A percentile compares a stretch with the other conserved stretches of the same genome.
These are phyloP conservation scores for Sophora flavescens DNA, from an alignment of 306 rosid genomes.

Conservation along the genomic window DNA sequence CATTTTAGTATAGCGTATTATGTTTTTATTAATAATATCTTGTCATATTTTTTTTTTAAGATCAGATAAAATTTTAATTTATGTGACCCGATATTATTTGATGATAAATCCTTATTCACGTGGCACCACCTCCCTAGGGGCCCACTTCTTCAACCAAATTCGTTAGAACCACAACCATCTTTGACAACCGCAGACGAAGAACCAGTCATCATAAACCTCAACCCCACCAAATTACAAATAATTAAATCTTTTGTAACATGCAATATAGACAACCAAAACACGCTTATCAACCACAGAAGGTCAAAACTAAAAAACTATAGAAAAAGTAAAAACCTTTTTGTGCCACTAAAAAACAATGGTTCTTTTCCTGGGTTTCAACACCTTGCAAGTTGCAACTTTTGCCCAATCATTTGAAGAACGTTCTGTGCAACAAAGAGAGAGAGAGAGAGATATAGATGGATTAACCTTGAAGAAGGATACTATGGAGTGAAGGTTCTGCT, in stretches of 20 bases:
- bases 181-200: constrained; percentile 2
- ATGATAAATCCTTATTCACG: no score
- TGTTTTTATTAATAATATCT: no score
- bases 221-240: constrained; percentile 47
- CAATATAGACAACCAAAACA: not conserved
- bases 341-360: constrained; percentile 41
- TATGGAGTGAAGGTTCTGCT: constrained; percentile 66
- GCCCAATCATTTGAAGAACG: constrained; percentile 18
- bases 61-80: no score
- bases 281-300: not conserved
- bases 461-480: constrained; percentile 80
- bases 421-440: not conserved
- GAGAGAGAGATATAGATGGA: not conserved
- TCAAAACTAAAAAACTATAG: no score
- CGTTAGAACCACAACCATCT: constrained; percentile 32
- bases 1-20: no score
- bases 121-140: not conserved
- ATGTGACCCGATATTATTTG: no score
- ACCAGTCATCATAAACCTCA: constrained; percentile 13
- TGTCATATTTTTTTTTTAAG: no score
- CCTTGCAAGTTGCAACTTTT: not conserved
- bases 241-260: constrained; percentile 31
- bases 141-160: not conserved
- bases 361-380: no score
- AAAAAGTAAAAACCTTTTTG: constrained; percentile 18